phyloP scores from a whole-genome alignment of 257 asterid species.

The Plantago ovata region DNA sequence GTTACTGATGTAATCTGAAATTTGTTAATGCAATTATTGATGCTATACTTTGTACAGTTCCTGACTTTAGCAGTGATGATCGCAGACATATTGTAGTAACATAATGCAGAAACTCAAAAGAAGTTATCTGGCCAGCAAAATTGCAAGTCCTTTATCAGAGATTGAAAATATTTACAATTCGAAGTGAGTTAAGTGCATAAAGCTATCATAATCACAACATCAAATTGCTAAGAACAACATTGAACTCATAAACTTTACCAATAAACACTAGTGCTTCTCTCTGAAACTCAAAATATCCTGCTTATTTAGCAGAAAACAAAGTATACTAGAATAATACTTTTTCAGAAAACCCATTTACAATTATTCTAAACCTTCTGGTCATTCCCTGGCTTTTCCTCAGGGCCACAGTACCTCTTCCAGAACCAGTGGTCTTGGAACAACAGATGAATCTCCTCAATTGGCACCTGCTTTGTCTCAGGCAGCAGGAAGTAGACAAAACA shows the following conservation, averaged over 20 bases:
- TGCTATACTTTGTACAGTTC: background rate
- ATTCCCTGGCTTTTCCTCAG: constrained; percentile 16
- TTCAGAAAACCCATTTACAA: background rate
- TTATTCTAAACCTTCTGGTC: background rate
- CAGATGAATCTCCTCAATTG: constrained; percentile 80
- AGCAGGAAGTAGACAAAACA: constrained; percentile 64
- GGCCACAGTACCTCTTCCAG: constrained; percentile 62
- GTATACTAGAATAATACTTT: background rate
- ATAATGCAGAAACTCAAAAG: too few relatives aligned
- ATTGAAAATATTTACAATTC: too few relatives aligned
- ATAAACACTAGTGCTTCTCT: background rate
- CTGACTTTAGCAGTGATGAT: too few relatives aligned
- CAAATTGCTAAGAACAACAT: background rate
- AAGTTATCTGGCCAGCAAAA: too few relatives aligned
- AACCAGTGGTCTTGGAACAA: constrained; percentile 72
- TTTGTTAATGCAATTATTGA: background rate
- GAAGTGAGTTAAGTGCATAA: too few relatives aligned
- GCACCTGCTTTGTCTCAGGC: constrained; percentile 96
- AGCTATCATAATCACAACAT: background rate
- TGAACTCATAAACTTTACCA: background rate
- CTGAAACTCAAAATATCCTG: background rate
- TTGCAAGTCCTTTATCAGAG: too few relatives aligned
- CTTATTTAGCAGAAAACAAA: background rate
- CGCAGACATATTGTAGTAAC: too few relatives aligned
- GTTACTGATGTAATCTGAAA: constrained; percentile 33